These are phyloP conservation scores for Clarireedia paspali DNA, from an alignment of 2,329 filamentous ascomycete genomes.

Conservation along the genomic window DNA sequence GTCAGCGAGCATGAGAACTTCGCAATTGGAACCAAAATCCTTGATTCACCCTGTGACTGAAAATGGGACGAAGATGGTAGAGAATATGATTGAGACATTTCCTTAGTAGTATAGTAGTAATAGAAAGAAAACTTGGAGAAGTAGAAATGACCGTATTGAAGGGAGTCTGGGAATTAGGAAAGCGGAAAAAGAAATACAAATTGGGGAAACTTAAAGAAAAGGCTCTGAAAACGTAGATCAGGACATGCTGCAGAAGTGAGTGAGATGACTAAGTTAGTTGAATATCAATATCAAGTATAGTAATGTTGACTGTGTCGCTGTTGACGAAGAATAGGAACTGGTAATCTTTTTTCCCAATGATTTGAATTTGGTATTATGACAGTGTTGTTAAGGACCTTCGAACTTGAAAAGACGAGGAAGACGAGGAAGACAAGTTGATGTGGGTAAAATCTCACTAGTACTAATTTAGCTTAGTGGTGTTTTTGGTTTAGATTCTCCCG, in stretches of 20 bases:
- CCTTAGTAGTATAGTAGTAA: neutral
- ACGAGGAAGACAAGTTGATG: no score
- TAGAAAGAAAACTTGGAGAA: neutral
- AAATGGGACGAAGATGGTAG: conserved; percentile 6
- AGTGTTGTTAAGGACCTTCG: no score
- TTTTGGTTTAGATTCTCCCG: no score
- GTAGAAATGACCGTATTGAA: neutral
- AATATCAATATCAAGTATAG: conserved; percentile 4
- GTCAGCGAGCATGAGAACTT: conserved; percentile 28
- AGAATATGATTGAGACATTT: conserved; percentile 16
- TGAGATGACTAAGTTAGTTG: neutral
- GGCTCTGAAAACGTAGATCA: neutral
- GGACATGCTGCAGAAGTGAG: neutral
- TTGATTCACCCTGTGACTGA: conserved; percentile 14
- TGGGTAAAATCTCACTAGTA: no score
- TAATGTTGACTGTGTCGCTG: neutral
- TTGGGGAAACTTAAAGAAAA: neutral
- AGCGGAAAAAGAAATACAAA: neutral
- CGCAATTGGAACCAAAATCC: conserved; percentile 20
- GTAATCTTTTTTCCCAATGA: neutral
- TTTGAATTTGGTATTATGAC: no score
- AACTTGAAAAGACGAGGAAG: no score
- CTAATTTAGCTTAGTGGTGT: no score
- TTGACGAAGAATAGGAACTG: neutral
- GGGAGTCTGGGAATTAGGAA: neutral